Conservation (phyloP, 179 eudicot genomes). For the Beta macrorhiza region DNA sequence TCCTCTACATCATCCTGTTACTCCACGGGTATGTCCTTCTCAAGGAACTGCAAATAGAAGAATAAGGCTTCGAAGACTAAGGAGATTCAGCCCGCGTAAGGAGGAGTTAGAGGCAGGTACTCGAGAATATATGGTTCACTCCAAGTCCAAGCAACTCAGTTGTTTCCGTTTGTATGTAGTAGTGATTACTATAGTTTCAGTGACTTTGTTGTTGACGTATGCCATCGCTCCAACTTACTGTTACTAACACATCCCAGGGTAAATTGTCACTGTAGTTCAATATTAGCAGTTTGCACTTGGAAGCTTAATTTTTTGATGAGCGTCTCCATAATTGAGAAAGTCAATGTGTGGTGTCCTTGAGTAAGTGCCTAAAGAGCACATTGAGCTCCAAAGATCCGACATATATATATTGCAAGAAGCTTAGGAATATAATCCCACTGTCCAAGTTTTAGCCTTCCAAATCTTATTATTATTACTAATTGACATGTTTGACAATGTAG, state of each 20-base stretch:
- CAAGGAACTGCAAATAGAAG: slow-evolving; percentile 53
- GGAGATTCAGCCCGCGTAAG: slow-evolving; percentile 17
- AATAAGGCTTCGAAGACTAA: slow-evolving; percentile 35
- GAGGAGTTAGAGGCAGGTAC: slow-evolving; percentile 27
- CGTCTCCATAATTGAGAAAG: too few species aligned
- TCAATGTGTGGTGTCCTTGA: too few species aligned
- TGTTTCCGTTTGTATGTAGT: slow-evolving; percentile 11
- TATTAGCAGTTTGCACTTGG: too few species aligned
- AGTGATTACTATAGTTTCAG: slow-evolving; percentile 14
- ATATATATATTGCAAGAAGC: too few species aligned
- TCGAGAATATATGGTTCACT: slow-evolving; percentile 11
- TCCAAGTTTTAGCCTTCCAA: too few species aligned
- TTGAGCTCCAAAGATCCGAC: too few species aligned
- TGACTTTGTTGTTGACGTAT: slow-evolving; percentile 11
- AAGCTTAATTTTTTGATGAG: too few species aligned
- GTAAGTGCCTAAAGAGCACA: too few species aligned
- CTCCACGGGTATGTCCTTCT: slow-evolving; percentile 18
- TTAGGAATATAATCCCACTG: too few species aligned
- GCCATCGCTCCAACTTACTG: not conserved
- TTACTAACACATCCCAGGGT: not conserved
- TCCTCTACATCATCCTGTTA: slow-evolving; percentile 15
- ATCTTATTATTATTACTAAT: too few species aligned
- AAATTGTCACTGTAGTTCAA: too few species aligned
- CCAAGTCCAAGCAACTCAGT: not conserved
- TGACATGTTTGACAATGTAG: too few species aligned